Conservation (phyloP, 306 rosid genomes). For the Trifolium dubium region DNA sequence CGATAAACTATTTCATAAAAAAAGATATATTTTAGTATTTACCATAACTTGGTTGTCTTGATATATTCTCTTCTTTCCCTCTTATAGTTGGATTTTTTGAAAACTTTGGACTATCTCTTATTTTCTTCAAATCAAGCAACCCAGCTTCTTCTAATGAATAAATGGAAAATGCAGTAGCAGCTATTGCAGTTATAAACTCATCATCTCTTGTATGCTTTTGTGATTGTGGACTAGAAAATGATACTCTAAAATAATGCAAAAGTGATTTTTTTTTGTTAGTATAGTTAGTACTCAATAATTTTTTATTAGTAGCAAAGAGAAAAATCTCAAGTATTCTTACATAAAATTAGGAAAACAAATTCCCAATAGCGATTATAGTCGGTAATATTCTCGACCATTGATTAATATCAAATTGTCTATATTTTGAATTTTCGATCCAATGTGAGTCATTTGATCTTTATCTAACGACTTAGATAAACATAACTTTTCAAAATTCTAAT, state of each 20-base stretch:
- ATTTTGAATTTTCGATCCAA: not conserved
- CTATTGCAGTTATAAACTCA: slow-evolving; percentile 61
- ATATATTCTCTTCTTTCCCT: slow-evolving; percentile 43
- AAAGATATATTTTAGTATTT: too few relatives aligned
- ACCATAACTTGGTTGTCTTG: slow-evolving; percentile 42
- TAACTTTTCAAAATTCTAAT: too few relatives aligned
- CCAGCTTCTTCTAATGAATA: slow-evolving; percentile 62
- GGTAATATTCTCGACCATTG: not conserved
- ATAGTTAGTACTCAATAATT: not conserved
- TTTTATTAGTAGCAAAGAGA: not conserved
- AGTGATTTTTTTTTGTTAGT: not conserved
- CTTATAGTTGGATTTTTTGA: slow-evolving; percentile 44
- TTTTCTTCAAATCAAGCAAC: slow-evolving; percentile 45
- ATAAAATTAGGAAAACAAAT: not conserved
- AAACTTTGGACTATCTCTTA: slow-evolving; percentile 39
- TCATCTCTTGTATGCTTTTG: slow-evolving; percentile 37
- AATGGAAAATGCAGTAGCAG: slow-evolving; percentile 75
- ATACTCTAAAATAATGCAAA: slow-evolving; percentile 43
- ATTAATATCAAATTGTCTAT: not conserved
- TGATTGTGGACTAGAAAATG: slow-evolving; percentile 43
- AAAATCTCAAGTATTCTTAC: not conserved
- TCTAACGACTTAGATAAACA: not conserved
- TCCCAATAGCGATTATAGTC: too few relatives aligned
- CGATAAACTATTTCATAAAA: too few relatives aligned
- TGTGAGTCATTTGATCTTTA: not conserved